phyloP scores from a whole-genome alignment of 2,329 filamentous ascomycete species.

The Botrytis fragariae region DNA sequence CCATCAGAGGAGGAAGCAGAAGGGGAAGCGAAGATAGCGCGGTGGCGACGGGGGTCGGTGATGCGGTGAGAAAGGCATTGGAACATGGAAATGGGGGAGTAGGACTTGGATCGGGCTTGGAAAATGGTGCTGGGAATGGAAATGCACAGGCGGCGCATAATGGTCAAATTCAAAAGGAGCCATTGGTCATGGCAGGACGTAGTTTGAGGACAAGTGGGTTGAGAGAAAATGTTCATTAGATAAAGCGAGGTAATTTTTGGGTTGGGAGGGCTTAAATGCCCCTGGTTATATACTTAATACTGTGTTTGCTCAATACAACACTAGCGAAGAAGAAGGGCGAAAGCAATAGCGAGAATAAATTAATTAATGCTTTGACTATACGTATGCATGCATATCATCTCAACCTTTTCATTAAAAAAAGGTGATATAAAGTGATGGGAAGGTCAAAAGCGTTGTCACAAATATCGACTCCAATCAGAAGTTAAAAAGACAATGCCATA shows the following conservation, averaged over 20 bases:
- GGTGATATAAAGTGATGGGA: not conserved
- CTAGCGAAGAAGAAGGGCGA: not conserved
- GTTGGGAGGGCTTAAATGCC: not conserved
- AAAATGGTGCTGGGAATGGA: conserved; percentile 19
- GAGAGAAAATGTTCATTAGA: conserved; percentile 33
- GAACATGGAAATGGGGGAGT: conserved; percentile 27
- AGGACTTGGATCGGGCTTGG: conserved; percentile 16
- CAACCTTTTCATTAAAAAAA: not conserved
- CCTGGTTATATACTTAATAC: not conserved
- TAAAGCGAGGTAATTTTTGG: not conserved
- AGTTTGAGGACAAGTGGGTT: conserved; percentile 39
- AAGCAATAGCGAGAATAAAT: not conserved
- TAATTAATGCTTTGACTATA: not conserved
- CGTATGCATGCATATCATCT: not conserved
- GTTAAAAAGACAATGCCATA: not conserved
- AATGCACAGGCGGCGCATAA: not conserved
- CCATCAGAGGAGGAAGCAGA: conserved; percentile 28
- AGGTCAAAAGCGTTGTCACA: not conserved
- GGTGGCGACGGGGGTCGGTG: conserved; percentile 26
- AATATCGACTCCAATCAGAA: not conserved
- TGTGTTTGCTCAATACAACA: not conserved
- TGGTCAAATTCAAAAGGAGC: conserved; percentile 12
- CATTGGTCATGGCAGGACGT: conserved; percentile 28
- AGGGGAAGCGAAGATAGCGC: conserved; percentile 36
- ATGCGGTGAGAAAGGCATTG: conserved; percentile 32